Evolutionary conservation across 305 asterid species (phyloP).

Genomic region (Solanum hybrid): DNA sequence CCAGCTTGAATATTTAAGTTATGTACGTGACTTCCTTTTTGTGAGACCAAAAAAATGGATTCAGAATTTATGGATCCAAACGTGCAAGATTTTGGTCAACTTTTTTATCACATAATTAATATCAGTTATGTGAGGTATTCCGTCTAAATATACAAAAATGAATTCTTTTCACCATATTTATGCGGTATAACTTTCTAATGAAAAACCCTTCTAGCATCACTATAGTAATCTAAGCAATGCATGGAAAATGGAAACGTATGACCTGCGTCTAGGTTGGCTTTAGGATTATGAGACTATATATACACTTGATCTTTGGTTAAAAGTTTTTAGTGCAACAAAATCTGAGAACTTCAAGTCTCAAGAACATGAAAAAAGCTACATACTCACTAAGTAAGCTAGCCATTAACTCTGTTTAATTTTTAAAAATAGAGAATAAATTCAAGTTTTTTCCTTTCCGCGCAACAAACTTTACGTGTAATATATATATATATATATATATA

Average conservation of each 20-base stretch:
- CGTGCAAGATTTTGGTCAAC: background rate
- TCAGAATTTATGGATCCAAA: background rate
- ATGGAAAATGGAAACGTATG: background rate
- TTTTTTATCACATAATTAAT: background rate
- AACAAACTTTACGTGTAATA: background rate
- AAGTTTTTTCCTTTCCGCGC: background rate
- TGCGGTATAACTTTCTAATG: background rate
- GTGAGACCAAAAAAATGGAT: background rate
- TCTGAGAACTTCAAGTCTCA: background rate
- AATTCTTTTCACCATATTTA: background rate
- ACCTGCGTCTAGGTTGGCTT: background rate
- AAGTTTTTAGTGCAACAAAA: background rate
- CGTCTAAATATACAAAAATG: background rate
- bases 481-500: background rate
- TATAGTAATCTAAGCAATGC: background rate
- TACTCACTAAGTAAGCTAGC: background rate
- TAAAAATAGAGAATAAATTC: background rate
- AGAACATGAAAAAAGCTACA: background rate
- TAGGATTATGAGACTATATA: background rate
- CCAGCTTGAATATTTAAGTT: background rate
- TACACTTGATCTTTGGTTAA: no score
- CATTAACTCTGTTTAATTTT: background rate
- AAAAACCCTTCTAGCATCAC: background rate
- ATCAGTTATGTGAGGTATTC: background rate
- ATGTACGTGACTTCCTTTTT: background rate